Percentiles rank a stretch among this genome's conserved stretches.
phyloP scores from a whole-genome alignment of 2,329 filamentous ascomycete genomes.

The Sporothrix variecibatus region DNA sequence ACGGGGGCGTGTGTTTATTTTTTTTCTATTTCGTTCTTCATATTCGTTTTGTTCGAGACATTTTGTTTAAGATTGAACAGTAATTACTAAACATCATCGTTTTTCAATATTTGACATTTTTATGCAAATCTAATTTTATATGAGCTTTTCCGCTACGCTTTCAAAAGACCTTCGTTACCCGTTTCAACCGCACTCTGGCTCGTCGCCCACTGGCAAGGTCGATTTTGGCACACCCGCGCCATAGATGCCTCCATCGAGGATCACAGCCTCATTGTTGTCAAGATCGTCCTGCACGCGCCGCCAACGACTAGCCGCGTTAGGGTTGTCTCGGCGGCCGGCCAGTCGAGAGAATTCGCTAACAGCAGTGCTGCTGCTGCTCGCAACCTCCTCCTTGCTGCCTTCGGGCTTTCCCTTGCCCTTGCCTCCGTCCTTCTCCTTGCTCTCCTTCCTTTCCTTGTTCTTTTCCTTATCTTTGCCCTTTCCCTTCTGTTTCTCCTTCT shows the following conservation, averaged over 20 bases:
- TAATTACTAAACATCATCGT: neutral
- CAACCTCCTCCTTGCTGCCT: neutral
- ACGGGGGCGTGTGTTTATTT: neutral
- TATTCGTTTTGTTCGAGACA: too few species aligned
- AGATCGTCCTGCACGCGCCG: slow-evolving; percentile 62
- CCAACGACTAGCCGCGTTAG: slow-evolving; percentile 48
- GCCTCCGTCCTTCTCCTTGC: neutral
- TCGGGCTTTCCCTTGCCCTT: neutral
- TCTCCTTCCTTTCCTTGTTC: slow-evolving; percentile 5
- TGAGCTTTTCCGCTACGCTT: neutral
- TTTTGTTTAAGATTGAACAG: neutral
- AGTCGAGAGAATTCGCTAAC: slow-evolving; percentile 28
- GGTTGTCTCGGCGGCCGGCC: slow-evolving; percentile 46
- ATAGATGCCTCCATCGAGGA: slow-evolving; percentile 58
- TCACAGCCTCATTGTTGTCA: slow-evolving; percentile 59
- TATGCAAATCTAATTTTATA: neutral
- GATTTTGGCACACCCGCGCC: slow-evolving; percentile 39
- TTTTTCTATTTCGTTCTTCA: neutral
- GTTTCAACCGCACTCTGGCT: slow-evolving; percentile 19
- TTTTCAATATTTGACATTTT: slow-evolving; percentile 12
- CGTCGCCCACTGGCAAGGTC: neutral
- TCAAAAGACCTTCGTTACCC: neutral
- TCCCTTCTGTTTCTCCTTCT: slow-evolving; percentile 6
- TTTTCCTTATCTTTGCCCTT: slow-evolving; percentile 12
- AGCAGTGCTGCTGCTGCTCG: neutral